Base-by-base conservation (phyloP, 768 basidiomycete species). In the Leccinellum rugosiceps region DNA sequence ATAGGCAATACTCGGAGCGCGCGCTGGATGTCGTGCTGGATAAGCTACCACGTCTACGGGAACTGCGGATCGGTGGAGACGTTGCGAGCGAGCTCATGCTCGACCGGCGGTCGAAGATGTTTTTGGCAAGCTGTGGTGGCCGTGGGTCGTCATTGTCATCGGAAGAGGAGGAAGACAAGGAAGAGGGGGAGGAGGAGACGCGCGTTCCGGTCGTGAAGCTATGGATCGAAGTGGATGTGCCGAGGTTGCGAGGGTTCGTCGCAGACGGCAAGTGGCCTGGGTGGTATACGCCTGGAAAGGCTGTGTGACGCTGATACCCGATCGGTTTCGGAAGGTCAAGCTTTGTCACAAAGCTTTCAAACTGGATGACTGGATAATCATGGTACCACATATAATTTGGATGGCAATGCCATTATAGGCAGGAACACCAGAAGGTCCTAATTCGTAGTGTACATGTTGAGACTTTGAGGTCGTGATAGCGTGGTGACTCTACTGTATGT, bases 41-140 rank as follows among this genome's bases (percentile, higher is more conserved):
- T 53, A 68, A 56, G 55, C 65, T 67, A 64, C 47, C 47, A 2
- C 52, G 56, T 25, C 30, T 68, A 21, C 31, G 50, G 7, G 61
- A 66, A 32, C 49, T 68, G 2, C 41, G 57, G 45, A 63, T 67
- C 26, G 14, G 66, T 6, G 66, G 66, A 5, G 66, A 67, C 41
- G 61, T 65, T 9, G 66, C 66, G 44, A 68, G 61, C 31, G 66
- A 67, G 46, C 58, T 65, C 10, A 68, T 67, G 66, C 35, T 68
- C 5, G 63, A 61, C 50, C 55, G 66, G 11, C 50, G 64, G 52
- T 58, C 63, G 10, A 68, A 52, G 54, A 56, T 52, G 54, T 67
- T 68, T 23, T 23, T 60, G 15, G 63, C 51, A 6, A 19, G 19
- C 3, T 41, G 38, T 41, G n/a, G n/a, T n/a, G 9, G 38, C n/a